Base-by-base conservation (phyloP, 495 filamentous ascomycete genomes). In the Daldinia childiae region DNA sequence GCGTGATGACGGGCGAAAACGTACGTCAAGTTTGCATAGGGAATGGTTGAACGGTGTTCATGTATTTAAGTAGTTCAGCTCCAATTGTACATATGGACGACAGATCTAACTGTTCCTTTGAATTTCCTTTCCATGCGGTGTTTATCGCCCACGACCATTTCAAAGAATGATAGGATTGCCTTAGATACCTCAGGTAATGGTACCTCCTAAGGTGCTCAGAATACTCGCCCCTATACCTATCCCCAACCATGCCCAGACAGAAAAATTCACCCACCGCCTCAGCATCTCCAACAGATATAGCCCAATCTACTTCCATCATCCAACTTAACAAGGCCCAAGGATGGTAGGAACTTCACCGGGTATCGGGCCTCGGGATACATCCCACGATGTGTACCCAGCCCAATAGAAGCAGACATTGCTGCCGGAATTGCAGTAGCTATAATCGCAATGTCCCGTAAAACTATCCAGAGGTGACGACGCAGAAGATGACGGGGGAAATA, bases 361-460 rank as follows among this genome's bases (percentile, higher is more conserved):
- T 0, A 72, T 48, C 1, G 78, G 76, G 2, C 76, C 74, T 1
- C 45, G 62, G n/a, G 72, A 74, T 24, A 72, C 48, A 7, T 79
- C 68, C 68, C 68, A 78, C 17, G 72, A 69, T 12, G 72, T 79
- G 51, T 67, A 41, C 34, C 78, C 78, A 6, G 68, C 78, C 73
- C 76, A 77, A 61, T 71, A 74, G 26, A 76, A 71, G 62, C 74
- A 79, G 15, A 72, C 45, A 14, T 57, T 54, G 9, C 58, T 73
- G 12, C 73, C 68, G 15, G 70, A 36, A 27, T 66, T 54, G 62
- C 78, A 78, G 64, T 63, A 75, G 14, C 66, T 68, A 36, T 74
- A 69, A 57, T 78, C 74, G 60, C 76, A 79, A 8, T 41, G 14
- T 11, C 55, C 54, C n/a, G 39, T 56, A 60, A 71, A 60, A 21